Evolutionary conservation across 164 flowering plant species (phyloP).

Genomic region (Warburgia ugandensis): DNA sequence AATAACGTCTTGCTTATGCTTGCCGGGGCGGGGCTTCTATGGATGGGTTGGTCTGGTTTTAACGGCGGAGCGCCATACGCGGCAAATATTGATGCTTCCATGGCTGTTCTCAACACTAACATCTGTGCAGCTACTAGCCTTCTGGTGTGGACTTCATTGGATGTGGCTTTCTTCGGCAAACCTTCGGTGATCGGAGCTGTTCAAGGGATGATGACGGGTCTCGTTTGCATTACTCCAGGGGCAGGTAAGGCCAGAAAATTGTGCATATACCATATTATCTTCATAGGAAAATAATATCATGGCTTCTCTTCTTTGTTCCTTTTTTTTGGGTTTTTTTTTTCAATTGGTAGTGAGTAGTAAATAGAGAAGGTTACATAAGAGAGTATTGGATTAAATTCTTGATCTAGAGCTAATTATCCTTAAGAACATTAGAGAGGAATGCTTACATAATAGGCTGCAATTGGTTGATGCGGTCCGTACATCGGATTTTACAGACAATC

Average conservation of each 20-base stretch:
- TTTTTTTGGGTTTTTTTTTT: too few species aligned
- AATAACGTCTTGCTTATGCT: slow-evolving; percentile 61
- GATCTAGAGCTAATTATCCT: too few species aligned
- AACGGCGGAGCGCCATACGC: slow-evolving; percentile 58
- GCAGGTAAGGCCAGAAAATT: slow-evolving; percentile 30
- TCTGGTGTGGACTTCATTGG: slow-evolving; percentile 50
- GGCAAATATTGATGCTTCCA: slow-evolving; percentile 29
- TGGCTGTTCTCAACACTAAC: slow-evolving; percentile 62
- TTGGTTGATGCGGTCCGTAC: too few species aligned
- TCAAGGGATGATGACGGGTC: slow-evolving; percentile 73
- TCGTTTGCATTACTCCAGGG: slow-evolving; percentile 72
- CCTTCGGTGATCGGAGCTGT: slow-evolving; percentile 69
- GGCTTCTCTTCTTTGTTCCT: too few species aligned
- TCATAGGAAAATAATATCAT: too few species aligned
- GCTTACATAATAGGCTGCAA: too few species aligned
- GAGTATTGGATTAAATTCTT: too few species aligned
- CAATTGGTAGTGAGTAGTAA: too few species aligned
- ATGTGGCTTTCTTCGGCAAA: slow-evolving; percentile 42
- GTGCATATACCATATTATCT: not conserved
- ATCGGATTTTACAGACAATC: too few species aligned
- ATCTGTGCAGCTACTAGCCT: slow-evolving; percentile 60
- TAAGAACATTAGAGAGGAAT: too few species aligned
- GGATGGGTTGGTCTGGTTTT: slow-evolving; percentile 79
- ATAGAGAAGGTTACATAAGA: too few species aligned
- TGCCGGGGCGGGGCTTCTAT: slow-evolving; percentile 61